Percentiles rank a stretch among this genome's conserved stretches.
phyloP scores from a whole-genome alignment of 2,329 filamentous ascomycete species.

The Pyrenophora graminea region DNA sequence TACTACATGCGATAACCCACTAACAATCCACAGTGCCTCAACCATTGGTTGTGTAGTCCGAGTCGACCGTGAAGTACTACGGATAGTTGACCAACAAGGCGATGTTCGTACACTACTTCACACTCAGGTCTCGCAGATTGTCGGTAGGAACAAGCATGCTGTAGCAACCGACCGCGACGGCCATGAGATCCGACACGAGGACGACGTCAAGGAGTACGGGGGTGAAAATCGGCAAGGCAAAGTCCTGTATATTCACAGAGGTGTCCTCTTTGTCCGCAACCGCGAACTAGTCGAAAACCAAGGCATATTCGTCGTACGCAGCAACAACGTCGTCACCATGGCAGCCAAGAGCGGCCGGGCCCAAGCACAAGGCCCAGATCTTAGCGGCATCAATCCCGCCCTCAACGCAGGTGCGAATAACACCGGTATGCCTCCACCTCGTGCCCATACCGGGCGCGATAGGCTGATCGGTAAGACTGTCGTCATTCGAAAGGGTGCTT shows the following conservation, averaged over 20 bases:
- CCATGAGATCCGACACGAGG: constrained; percentile 87
- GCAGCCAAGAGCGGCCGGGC: constrained; percentile 91
- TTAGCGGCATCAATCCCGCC: constrained; percentile 91
- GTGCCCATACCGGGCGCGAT: constrained; percentile 71
- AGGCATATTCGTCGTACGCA: constrained; percentile 84
- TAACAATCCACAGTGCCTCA: constrained; percentile 59
- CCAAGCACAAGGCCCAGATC: constrained; percentile 72
- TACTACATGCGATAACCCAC: constrained; percentile 2
- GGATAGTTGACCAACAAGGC: constrained; percentile 88
- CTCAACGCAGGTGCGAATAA: constrained; percentile 61
- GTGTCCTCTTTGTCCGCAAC: constrained; percentile 89
- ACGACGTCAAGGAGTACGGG: constrained; percentile 87
- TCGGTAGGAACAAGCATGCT: constrained; percentile 78
- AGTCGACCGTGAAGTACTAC: constrained; percentile 89
- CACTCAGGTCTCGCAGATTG: constrained; percentile 87
- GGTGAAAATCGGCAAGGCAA: constrained; percentile 85
- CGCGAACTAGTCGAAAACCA: constrained; percentile 83
- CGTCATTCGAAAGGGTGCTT: constrained; percentile 80
- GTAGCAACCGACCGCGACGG: constrained; percentile 93
- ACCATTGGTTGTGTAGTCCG: constrained; percentile 94
- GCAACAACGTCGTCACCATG: constrained; percentile 83
- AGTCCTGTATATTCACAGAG: constrained; percentile 91
- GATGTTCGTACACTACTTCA: constrained; percentile 81
- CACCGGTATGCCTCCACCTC: constrained; percentile 68
- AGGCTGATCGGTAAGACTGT: constrained; percentile 89